Conservation (phyloP, 495 filamentous ascomycete genomes). For the Aspergillus avenaceus region DNA sequence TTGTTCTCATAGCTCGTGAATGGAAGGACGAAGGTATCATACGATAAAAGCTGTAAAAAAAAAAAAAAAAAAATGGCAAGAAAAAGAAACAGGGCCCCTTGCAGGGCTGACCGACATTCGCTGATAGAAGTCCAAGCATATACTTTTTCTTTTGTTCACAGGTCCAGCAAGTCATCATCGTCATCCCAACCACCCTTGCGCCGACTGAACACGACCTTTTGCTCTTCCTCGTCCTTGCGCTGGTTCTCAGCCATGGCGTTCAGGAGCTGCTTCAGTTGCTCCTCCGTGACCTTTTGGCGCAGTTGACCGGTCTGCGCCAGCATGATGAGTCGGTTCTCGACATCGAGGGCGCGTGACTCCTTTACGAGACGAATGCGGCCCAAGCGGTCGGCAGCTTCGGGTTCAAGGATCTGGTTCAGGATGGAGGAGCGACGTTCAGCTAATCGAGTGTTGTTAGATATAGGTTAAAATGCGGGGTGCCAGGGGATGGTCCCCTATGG, state of each 20-base stretch:
- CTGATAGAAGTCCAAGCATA: not conserved
- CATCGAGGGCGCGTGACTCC: constrained; percentile 79
- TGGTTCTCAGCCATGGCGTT: constrained; percentile 73
- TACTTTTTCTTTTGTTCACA: constrained; percentile 24
- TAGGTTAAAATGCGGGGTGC: constrained; percentile 3
- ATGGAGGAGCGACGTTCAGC: constrained; percentile 61
- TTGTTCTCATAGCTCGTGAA: not conserved
- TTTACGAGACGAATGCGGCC: constrained; percentile 95
- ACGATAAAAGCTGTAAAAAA: not conserved
- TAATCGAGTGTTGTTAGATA: constrained; percentile 5
- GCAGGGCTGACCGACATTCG: not conserved
- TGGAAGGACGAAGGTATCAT: constrained; percentile 1
- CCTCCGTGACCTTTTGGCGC: constrained; percentile 82
- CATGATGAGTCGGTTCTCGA: constrained; percentile 91
- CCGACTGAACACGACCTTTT: constrained; percentile 80
- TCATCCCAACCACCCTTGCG: constrained; percentile 86
- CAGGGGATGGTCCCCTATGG: not conserved
- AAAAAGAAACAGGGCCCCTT: no score
- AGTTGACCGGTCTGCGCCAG: constrained; percentile 85
- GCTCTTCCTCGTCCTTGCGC: constrained; percentile 54
- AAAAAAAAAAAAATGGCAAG: no score
- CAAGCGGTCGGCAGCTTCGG: constrained; percentile 88
- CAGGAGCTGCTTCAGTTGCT: constrained; percentile 86
- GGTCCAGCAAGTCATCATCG: constrained; percentile 75
- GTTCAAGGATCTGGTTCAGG: constrained; percentile 86